Evolutionary conservation across 2,329 filamentous ascomycete species (phyloP).

Genomic region (Immersiporthe knoxdaviesiana): DNA sequence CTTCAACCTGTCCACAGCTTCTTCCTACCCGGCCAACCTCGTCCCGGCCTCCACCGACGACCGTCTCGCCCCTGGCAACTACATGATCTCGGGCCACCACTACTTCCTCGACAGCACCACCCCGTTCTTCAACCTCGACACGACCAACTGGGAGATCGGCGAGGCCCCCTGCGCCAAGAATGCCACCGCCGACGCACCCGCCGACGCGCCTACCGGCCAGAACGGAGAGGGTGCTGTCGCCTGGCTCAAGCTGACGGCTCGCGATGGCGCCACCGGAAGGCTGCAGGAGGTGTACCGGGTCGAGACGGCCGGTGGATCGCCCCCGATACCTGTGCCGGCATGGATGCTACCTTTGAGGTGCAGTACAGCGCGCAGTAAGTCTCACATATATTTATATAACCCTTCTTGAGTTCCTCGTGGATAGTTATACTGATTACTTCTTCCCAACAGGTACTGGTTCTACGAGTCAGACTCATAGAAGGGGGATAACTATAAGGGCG

Average conservation of each 20-base stretch:
- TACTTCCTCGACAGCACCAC: constrained; percentile 74
- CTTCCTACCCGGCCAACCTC: constrained; percentile 34
- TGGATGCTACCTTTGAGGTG: constrained; percentile 67
- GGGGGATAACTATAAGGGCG: not conserved
- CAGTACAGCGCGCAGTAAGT: constrained; percentile 86
- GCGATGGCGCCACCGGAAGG: constrained; percentile 58
- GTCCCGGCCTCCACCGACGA: constrained; percentile 23
- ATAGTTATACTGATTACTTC: constrained; percentile 13
- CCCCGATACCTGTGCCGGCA: constrained; percentile 75
- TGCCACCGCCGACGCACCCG: constrained; percentile 64
- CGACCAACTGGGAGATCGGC: constrained; percentile 56
- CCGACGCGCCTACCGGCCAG: constrained; percentile 60
- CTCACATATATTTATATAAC: not conserved
- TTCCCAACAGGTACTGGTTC: constrained; percentile 45
- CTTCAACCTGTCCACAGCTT: constrained; percentile 57
- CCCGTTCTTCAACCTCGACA: constrained; percentile 80
- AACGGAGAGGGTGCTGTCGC: constrained; percentile 70
- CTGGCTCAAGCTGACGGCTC: constrained; percentile 65
- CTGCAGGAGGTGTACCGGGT: constrained; percentile 82
- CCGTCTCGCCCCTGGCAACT: constrained; percentile 59
- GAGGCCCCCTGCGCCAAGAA: constrained; percentile 66
- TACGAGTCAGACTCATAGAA: constrained; percentile 30
- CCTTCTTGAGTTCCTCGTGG: not conserved
- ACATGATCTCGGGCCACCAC: constrained; percentile 74
- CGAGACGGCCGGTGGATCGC: constrained; percentile 78